Evolutionary conservation across 345 rosid genomes (phyloP), one percentile per base, ranked within the genome.

Genomic region (Salix viminalis): DNA sequence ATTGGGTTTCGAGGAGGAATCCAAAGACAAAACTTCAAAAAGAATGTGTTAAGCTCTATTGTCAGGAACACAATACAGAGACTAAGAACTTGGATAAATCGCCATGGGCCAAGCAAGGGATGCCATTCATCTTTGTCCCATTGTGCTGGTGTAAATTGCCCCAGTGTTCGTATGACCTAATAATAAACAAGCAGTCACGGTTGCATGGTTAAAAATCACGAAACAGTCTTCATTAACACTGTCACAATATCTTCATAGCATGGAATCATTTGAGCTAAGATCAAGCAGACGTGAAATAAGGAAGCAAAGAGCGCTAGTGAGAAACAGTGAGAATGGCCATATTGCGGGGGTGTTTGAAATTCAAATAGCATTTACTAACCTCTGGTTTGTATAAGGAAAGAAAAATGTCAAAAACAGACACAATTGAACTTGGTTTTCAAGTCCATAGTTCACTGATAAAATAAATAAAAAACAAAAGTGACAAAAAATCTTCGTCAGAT

Each of bases 101-200:
- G 95, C 98, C 96, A 90, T 67, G 99, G 99, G 62, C 94, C 98
- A 76, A 91, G 98, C 77, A 96, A 75, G 1, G 99, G 99, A 72
- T 91, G 97, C 99, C 99, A 93, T 79, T 96, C 99, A 79, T 96
- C 98, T 86, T 91, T 96, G 76, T 96, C 98, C 98, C 98, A 96
- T 16, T 92, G 97, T 32, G 99, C 98, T 71, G 99, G 99, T 67
- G 99, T 96, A 78, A 96, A 96, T 75, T 96, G 98, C 73, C 95
- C 97, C 64, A 96, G 50, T 62, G 99, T 92, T 77, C 97, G 85
- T 79, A 89, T 93, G 36, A 96, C 96, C 99, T 96, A 82, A 52
- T 96, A 82, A 52, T 30, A 21, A 79, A 70, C n/a, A 9, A 67
- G 67, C 5, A 67, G 54, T 64, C 69, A 30, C 5, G 26, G 41